A percentile compares a stretch with the other conserved stretches of the same genome.
These are phyloP conservation scores for Sclerotinia borealis DNA, from an alignment of 2,329 filamentous ascomycete species.

Conservation along the genomic window DNA sequence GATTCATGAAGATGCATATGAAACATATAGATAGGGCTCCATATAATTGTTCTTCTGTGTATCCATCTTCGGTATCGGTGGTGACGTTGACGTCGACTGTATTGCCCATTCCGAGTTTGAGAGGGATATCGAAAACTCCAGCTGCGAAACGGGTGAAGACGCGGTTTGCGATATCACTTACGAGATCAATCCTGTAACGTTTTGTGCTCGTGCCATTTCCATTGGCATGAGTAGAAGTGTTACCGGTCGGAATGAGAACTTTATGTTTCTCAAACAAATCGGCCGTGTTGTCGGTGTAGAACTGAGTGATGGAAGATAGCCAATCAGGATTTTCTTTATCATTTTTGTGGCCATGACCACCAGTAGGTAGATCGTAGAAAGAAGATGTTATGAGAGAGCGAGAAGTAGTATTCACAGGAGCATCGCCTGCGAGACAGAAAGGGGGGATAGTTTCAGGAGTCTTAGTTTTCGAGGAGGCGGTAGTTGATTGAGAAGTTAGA, in stretches of 20 bases:
- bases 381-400: constrained; percentile 1
- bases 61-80: not conserved
- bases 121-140: constrained; percentile 44
- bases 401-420: not conserved
- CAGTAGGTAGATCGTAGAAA: not conserved
- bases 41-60: constrained; percentile 25
- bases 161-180: constrained; percentile 49
- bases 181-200: constrained; percentile 54
- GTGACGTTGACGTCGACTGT: constrained; percentile 22
- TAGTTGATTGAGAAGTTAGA: not conserved
- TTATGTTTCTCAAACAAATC: constrained; percentile 58
- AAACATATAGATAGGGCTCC: constrained; percentile 54
- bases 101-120: constrained; percentile 23
- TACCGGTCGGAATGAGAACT: constrained; percentile 52
- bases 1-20: constrained; percentile 54
- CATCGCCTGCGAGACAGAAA: constrained; percentile 1
- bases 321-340: not conserved
- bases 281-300: not conserved
- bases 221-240: constrained; percentile 38
- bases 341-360: not conserved
- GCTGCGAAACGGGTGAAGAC: constrained; percentile 48
- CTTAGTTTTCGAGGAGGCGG: not conserved
- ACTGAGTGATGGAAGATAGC: not conserved
- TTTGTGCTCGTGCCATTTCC: not conserved
- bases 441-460: not conserved